These are phyloP conservation scores for Crithidia sp. DNA, from an alignment of 208 protist species.

Conservation along the genomic window DNA sequence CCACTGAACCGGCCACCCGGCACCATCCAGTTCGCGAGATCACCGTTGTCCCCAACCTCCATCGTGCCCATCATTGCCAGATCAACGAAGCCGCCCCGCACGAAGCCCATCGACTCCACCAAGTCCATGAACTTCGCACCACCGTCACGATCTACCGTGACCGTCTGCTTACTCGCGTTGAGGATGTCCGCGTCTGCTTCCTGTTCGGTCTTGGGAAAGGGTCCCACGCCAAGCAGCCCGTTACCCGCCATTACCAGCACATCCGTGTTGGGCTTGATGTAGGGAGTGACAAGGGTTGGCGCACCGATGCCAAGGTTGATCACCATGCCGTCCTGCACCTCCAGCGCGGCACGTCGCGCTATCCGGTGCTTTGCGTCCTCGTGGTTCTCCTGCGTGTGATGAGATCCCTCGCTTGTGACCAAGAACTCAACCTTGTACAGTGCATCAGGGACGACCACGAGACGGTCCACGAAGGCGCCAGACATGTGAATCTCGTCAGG, in stretches of 20 bases:
- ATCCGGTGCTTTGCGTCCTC: conserved; percentile 80
- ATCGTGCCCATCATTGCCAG: conserved; percentile 95
- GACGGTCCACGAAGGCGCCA: conserved; percentile 92
- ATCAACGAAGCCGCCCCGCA: conserved; percentile 93
- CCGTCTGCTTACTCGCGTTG: conserved; percentile 96
- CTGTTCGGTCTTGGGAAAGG: conserved; percentile 67
- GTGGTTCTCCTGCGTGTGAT: conserved; percentile 13
- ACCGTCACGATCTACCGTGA: conserved; percentile 83
- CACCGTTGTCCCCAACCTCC: conserved; percentile 89
- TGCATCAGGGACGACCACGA: conserved; percentile 66
- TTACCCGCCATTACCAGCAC: conserved; percentile 92
- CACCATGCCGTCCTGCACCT: conserved; percentile 95
- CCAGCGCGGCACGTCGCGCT: conserved; percentile 90
- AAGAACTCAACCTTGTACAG: conserved; percentile 34
- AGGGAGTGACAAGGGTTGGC: conserved; percentile 93
- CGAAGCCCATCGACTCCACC: conserved; percentile 93
- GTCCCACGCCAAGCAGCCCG: conserved; percentile 91
- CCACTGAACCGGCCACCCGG: conserved; percentile 95
- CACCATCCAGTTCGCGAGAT: conserved; percentile 97
- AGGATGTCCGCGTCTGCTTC: conserved; percentile 93
- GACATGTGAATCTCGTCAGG: conserved; percentile 94
- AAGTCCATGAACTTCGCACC: conserved; percentile 76
- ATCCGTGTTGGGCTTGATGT: conserved; percentile 68
- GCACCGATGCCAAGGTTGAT: conserved; percentile 96
- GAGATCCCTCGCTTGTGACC: conserved; percentile 19